Evolutionary conservation across 2,329 filamentous ascomycete genomes (phyloP).

Genomic region (Myrmaecium sp.): DNA sequence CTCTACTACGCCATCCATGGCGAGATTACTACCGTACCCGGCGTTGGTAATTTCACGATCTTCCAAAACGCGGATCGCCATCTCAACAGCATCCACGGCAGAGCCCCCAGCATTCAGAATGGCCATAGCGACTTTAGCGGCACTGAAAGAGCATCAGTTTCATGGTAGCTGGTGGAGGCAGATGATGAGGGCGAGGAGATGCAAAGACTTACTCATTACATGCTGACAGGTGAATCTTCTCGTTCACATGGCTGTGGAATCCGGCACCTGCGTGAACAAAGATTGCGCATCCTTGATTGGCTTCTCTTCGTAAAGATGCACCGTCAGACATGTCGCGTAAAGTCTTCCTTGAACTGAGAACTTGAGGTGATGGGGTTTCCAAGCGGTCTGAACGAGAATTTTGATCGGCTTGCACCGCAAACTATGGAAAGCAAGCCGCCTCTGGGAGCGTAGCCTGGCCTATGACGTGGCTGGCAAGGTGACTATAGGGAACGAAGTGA

Average conservation of each 20-base stretch:
- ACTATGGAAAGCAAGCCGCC: too few relatives aligned
- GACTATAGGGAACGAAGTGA: too few relatives aligned
- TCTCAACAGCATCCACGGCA: conserved; percentile 78
- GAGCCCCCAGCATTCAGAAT: conserved; percentile 62
- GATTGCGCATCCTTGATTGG: conserved; percentile 57
- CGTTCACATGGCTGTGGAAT: conserved; percentile 78
- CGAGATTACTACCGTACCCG: conserved; percentile 87
- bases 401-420: too few relatives aligned
- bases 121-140: conserved; percentile 68
- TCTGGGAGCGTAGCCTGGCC: too few relatives aligned
- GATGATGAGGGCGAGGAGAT: conserved; percentile 1
- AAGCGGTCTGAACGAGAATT: too few relatives aligned
- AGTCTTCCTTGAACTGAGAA: too few relatives aligned
- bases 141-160: conserved; percentile 46
- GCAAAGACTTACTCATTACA: conserved; percentile 60
- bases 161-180: conserved; percentile 5
- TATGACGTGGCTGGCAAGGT: too few relatives aligned
- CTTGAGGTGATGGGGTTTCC: too few relatives aligned
- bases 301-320: too few relatives aligned
- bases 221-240: conserved; percentile 65
- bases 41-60: conserved; percentile 94
- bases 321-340: too few relatives aligned
- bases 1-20: conserved; percentile 79
- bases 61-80: conserved; percentile 73
- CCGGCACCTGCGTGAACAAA: conserved; percentile 94